Evolutionary conservation across 805 yeast species (phyloP).

Genomic region (Monosporozyma aerobia): DNA sequence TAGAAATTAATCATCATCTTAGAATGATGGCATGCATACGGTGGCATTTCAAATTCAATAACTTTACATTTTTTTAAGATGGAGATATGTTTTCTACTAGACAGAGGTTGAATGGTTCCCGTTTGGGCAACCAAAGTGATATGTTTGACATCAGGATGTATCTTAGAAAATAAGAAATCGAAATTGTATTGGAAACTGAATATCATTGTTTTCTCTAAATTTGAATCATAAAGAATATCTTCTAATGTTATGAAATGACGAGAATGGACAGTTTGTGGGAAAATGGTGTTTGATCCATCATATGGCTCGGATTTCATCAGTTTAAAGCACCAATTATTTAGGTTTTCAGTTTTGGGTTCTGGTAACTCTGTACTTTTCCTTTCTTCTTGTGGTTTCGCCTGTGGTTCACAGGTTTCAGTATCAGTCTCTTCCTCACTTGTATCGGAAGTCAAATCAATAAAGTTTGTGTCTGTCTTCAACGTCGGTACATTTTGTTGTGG

Average conservation of each 20-base stretch:
- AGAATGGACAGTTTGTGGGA: slow-evolving; percentile 3
- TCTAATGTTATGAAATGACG: slow-evolving; percentile 19
- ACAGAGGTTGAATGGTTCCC: slow-evolving; percentile 26
- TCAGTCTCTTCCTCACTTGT: not conserved
- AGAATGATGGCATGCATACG: slow-evolving; percentile 50
- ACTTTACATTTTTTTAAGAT: slow-evolving; percentile 10
- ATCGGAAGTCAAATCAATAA: slow-evolving; percentile 3
- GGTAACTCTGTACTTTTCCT: no score
- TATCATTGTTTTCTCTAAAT: slow-evolving; percentile 33
- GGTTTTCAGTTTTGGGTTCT: not conserved
- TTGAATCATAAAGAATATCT: slow-evolving; percentile 29
- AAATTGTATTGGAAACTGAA: slow-evolving; percentile 43
- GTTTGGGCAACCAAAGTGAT: slow-evolving; percentile 27
- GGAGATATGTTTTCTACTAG: slow-evolving; percentile 6
- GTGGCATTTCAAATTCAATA: slow-evolving; percentile 31
- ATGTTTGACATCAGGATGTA: slow-evolving; percentile 10
- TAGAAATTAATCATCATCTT: slow-evolving; percentile 56
- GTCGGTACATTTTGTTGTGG: not conserved
- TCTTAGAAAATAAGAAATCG: slow-evolving; percentile 31
- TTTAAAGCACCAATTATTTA: slow-evolving; percentile 9
- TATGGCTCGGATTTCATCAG: slow-evolving; percentile 17
- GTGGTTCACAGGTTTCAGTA: not conserved
- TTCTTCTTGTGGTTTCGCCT: not conserved
- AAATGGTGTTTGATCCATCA: slow-evolving; percentile 6
- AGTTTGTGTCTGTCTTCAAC: not conserved